phyloP scores from a whole-genome alignment of 1,284 basidiomycete species.

The Earliella scabrosa region DNA sequence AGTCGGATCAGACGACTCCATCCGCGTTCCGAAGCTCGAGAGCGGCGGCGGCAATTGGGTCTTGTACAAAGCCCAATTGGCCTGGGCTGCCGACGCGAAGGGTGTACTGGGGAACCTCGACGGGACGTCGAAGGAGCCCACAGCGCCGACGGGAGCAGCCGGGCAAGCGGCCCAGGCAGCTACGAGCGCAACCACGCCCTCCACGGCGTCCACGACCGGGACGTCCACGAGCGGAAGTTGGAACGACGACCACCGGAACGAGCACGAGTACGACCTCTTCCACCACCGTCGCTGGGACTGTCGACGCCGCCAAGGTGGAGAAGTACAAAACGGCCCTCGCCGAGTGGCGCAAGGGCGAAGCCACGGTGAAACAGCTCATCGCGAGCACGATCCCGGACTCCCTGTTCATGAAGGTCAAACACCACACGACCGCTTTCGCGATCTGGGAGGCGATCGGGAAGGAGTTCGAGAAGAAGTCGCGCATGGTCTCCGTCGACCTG shows the following conservation, averaged over 20 bases:
- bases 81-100: slow-evolving; percentile 16
- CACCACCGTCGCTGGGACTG: no score
- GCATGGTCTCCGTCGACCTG: slow-evolving; percentile 26
- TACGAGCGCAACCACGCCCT: background rate
- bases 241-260: no score
- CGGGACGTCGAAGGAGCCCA: slow-evolving; percentile 4
- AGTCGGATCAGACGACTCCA: slow-evolving; percentile 2
- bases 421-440: slow-evolving; percentile 1
- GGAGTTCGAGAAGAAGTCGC: slow-evolving; percentile 19
- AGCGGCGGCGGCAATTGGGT: slow-evolving; percentile 15
- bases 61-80: slow-evolving; percentile 15
- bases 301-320: background rate
- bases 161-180: background rate
- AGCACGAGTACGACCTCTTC: no score
- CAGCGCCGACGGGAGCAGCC: background rate
- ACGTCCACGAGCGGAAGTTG: no score
- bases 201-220: no score
- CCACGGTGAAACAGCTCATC: slow-evolving; percentile 16
- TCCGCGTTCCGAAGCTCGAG: slow-evolving; percentile 12
- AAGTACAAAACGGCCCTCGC: slow-evolving; percentile 4
- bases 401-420: slow-evolving; percentile 16
- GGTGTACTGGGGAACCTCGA: slow-evolving; percentile 7
- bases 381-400: slow-evolving; percentile 18
- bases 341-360: slow-evolving; percentile 16
- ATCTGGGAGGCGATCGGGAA: slow-evolving; percentile 20